Evolutionary conservation across 805 yeast genomes (phyloP).

Genomic region (Lipomyces lipofer): DNA sequence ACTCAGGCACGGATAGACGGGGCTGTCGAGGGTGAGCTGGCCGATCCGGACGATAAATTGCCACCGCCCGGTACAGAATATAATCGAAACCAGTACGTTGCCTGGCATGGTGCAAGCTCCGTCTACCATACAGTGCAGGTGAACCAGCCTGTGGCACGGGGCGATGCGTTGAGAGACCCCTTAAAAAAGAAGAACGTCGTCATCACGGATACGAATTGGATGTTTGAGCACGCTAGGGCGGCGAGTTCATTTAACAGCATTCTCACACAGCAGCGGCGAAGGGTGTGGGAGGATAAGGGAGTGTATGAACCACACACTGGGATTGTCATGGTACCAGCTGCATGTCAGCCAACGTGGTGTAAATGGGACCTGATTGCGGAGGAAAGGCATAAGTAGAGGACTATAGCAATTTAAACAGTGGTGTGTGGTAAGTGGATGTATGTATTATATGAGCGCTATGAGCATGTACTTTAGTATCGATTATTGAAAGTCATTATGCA

Average conservation of each 20-base stretch:
- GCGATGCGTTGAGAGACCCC: constrained; percentile 14
- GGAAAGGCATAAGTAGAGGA: too few species aligned
- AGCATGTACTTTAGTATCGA: too few species aligned
- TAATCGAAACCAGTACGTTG: constrained; percentile 53
- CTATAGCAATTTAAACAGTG: not conserved
- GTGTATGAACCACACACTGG: constrained; percentile 83
- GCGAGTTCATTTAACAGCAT: constrained; percentile 69
- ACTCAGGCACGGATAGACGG: constrained; percentile 54
- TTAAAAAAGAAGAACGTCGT: constrained; percentile 37
- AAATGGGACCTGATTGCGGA: constrained; percentile 19
- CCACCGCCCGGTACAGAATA: constrained; percentile 48
- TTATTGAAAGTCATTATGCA: too few species aligned
- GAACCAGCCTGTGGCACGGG: constrained; percentile 14
- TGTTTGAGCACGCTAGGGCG: constrained; percentile 79
- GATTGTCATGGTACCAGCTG: constrained; percentile 66
- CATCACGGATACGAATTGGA: constrained; percentile 73
- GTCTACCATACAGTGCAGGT: constrained; percentile 43
- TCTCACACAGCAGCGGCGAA: constrained; percentile 58
- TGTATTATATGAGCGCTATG: too few species aligned
- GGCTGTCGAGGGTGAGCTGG: constrained; percentile 67
- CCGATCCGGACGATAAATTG: constrained; percentile 60
- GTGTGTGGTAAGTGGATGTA: too few species aligned
- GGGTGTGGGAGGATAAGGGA: constrained; percentile 51
- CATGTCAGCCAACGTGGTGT: constrained; percentile 63
- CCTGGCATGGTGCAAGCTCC: constrained; percentile 52